Evolutionary conservation across 768 basidiomycete genomes (phyloP), one percentile per base, ranked within the genome.

Genomic region (Tylopilus sp.): DNA sequence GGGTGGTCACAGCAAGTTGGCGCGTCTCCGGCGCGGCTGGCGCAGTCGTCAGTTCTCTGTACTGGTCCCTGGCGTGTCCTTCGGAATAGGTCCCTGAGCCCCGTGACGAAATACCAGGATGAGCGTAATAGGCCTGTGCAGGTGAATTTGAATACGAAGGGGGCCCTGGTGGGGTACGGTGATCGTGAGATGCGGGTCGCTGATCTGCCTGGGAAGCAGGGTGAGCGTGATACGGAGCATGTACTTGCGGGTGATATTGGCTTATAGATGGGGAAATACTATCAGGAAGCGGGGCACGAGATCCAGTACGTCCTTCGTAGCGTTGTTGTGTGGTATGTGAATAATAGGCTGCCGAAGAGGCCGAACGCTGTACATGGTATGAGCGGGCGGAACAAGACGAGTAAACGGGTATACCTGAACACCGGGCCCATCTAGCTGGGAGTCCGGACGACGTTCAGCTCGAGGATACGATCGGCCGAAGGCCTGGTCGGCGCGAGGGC

Each of bases 401-500:
- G 44, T 6, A 38, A 31, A 46, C 20, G 15, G 30, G 33, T 43
- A 52, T 33, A 70, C 68, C 63, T 71, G 69, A 44, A 70, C 55
- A 35, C 65, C 63, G 21, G 69, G 69, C 10, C 67, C 64, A 40
- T 62, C 53, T 39, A 65, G 47, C 10, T 51, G 51, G 55, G 62
- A 21, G 47, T 63, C 67, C 40, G 47, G 60, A 53, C 55, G 63
- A 55, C 62, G 50, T 39, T 64, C 59, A 31, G 56, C 53, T 42
- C 64, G 64, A 33, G 60, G 44, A 57, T 48, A 58, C 10, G 67
- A 55, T 51, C 57, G 62, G 38, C 69, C 58, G 12, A 55, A 53
- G 48, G 35, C 60, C 25, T 59, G 61, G 39, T 61, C 58, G 9
- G 26, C 62, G 43, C 77, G 75, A 55, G 77, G 72, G 42, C 61